Percentiles rank a stretch among this genome's conserved stretches.
Evolutionary conservation across 371 early-diverging fungal species (phyloP).

Genomic region (Apophysomyces sp.): DNA sequence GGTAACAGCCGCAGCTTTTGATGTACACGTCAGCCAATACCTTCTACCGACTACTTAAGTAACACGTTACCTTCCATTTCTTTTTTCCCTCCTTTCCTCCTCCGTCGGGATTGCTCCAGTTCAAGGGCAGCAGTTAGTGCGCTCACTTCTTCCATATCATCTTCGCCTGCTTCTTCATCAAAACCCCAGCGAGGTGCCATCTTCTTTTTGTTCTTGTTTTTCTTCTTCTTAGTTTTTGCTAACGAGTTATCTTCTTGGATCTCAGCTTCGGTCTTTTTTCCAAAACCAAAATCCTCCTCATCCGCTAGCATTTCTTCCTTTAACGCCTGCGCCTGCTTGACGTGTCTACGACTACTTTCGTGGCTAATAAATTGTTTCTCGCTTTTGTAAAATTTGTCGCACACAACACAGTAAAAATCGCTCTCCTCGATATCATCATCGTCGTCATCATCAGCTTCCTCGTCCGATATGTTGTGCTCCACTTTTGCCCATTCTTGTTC

Average conservation of each 20-base stretch:
- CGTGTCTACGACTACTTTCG: constrained; percentile 76
- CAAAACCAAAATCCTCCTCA: constrained; percentile 43
- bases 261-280: constrained; percentile 17
- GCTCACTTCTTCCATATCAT: constrained; percentile 28
- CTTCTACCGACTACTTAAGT: too few relatives aligned
- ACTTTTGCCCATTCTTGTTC: constrained; percentile 68
- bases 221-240: constrained; percentile 30
- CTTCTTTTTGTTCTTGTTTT: constrained; percentile 41
- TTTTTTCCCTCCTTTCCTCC: constrained; percentile 10
- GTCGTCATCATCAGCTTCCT: constrained; percentile 33
- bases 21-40: too few relatives aligned
- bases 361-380: constrained; percentile 77
- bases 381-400: constrained; percentile 76
- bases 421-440: constrained; percentile 36
- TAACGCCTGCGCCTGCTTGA: constrained; percentile 64
- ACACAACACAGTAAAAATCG: constrained; percentile 78
- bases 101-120: constrained; percentile 17
- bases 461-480: constrained; percentile 25
- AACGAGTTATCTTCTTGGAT: constrained; percentile 5
- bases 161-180: constrained; percentile 17
- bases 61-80: constrained; percentile 17
- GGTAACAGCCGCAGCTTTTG: too few relatives aligned
- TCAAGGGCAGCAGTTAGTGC: constrained; percentile 27
- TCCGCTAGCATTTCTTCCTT: constrained; percentile 68
- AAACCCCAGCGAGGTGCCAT: constrained; percentile 29